Base-by-base conservation (phyloP, 2,329 filamentous ascomycete genomes). In the Hypoxylon sp. region DNA sequence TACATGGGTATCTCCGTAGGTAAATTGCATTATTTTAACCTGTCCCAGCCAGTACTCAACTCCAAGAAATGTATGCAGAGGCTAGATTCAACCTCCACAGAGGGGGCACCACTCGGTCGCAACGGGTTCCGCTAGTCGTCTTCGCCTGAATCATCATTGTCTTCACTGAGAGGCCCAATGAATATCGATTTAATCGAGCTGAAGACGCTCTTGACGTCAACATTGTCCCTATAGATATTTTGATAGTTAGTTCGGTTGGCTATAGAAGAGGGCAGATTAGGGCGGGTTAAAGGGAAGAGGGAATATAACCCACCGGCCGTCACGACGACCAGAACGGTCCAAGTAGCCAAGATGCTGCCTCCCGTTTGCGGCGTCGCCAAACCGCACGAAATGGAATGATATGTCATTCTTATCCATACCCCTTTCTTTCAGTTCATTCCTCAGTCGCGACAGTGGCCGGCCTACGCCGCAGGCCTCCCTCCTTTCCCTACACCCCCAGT, bases 151-250 rank as follows among this genome's bases (percentile, higher is more conserved):
- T 53, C 44, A 37, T 61, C 65, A n/a, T 67, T 67, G 4, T 6
- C 51, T 21, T 35, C 32, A 19, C 56, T 63, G 5, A 67, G 52
- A 8, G 65, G 65, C 2, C 68, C 68, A 13, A 62, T 56, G 1
- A 70, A 11, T 24, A 70, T 53, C 11, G 54, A 52, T 13, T 58
- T 68, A 13, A 63, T 54, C 2, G 66, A 37, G 29, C 65, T 66
- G 2, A 54, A 60, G 37, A 70, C 54, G 6, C 48, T 67, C 44
- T 70, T 70, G 17, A 70, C 65, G 44, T 70, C 65, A 21, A 68
- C 57, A 44, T 68, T 66, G 17, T 69, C 66, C 48, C 66, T 69
- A 39, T 8, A 42, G 37, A 6, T 21, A 29, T 11, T n/a, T 44
- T 21, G 17, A 3, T 11, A 21, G 19, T 56, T 35, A 63, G 52